Evolutionary conservation across 2,329 filamentous ascomycete genomes (phyloP).

Genomic region (Mycosphaerella sp.): DNA sequence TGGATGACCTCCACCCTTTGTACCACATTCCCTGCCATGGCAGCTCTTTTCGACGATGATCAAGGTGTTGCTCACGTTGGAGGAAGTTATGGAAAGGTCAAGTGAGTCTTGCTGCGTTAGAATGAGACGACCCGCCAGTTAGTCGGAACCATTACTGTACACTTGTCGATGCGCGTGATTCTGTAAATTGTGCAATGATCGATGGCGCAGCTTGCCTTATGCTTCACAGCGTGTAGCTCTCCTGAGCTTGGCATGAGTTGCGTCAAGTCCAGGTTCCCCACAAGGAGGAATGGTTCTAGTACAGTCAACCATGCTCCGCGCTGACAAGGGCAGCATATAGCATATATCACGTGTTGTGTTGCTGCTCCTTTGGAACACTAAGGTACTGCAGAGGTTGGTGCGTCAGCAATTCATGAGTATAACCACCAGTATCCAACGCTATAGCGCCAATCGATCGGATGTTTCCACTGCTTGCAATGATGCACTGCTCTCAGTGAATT

Average conservation of each 20-base stretch:
- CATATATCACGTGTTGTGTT: no score
- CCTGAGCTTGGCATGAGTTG: not conserved
- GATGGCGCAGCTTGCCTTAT: not conserved
- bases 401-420: no score
- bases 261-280: not conserved
- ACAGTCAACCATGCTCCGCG: not conserved
- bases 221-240: not conserved
- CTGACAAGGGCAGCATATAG: no score
- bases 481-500: slow-evolving; percentile 11
- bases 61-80: not conserved
- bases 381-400: no score
- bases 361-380: no score
- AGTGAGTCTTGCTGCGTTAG: no score
- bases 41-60: not conserved
- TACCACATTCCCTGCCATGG: not conserved
- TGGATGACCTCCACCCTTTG: not conserved
- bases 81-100: not conserved
- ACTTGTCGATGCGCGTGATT: no score
- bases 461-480: not conserved
- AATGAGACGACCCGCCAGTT: no score
- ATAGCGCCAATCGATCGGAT: no score
- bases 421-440: no score
- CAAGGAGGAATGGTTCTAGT: not conserved
- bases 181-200: not conserved
- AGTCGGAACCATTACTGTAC: no score